A percentile compares a stretch with the other conserved stretches of the same genome.
phyloP scores from a whole-genome alignment of 176 grass and related monocot genomes.

The Aegilops speltoides region DNA sequence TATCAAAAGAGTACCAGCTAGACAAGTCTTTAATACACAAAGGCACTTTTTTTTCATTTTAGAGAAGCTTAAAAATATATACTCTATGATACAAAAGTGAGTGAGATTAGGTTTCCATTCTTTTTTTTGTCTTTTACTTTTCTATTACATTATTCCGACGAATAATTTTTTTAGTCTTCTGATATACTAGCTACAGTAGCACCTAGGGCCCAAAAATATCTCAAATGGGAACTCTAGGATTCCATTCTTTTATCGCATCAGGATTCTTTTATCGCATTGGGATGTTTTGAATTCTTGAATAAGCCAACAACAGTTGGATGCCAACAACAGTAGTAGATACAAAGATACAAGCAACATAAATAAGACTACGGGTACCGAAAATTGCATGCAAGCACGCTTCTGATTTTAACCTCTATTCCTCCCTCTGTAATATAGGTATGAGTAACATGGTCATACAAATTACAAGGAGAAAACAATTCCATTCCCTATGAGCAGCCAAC shows the following conservation, averaged over 20 bases:
- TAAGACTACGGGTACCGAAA: not conserved
- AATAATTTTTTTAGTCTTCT: no score
- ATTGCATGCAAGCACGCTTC: not conserved
- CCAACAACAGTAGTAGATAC: not conserved
- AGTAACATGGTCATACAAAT: slow-evolving; percentile 24
- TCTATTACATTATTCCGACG: no score
- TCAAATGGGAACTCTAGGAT: not conserved
- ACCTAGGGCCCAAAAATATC: not conserved
- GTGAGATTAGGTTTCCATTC: no score
- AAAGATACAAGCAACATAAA: not conserved
- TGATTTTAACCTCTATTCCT: not conserved
- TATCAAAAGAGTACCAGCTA: no score
- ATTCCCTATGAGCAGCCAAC: not conserved
- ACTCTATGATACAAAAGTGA: no score
- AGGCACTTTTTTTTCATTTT: no score
- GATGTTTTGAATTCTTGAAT: not conserved
- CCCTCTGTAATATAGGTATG: not conserved
- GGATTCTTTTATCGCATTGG: not conserved
- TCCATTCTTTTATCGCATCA: not conserved
- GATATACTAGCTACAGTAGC: not conserved
- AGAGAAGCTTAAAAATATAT: no score
- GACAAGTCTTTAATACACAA: no score
- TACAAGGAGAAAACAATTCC: not conserved
- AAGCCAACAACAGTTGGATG: not conserved
- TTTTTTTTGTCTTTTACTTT: no score